Evolutionary conservation across 768 basidiomycete species (phyloP).

Genomic region (Suillus brevipes): DNA sequence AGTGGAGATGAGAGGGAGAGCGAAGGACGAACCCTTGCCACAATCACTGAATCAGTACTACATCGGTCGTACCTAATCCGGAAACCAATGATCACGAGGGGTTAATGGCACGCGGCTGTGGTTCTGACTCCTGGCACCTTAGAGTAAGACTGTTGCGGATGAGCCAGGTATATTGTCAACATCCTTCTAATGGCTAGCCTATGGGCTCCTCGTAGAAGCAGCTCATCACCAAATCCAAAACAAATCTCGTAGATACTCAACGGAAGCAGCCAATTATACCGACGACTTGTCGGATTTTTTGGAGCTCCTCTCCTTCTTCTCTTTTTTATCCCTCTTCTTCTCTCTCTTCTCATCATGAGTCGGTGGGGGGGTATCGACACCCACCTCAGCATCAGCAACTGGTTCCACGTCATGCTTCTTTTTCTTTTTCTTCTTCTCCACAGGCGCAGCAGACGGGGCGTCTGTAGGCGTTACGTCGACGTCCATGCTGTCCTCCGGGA

Average conservation of each 20-base stretch:
- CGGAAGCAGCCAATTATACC: not conserved
- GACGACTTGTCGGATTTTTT: conserved; percentile 18
- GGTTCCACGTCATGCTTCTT: conserved; percentile 12
- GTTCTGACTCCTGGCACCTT: not conserved
- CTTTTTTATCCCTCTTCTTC: conserved; percentile 27
- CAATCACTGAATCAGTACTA: conserved; percentile 22
- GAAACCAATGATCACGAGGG: conserved; percentile 17
- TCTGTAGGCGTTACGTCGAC: conserved; percentile 21
- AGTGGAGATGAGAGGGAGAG: conserved; percentile 20
- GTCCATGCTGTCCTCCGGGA: conserved; percentile 16
- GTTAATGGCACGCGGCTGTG: not conserved
- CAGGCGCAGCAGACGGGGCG: conserved; percentile 10
- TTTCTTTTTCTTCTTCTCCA: conserved; percentile 22
- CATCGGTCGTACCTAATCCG: conserved; percentile 37
- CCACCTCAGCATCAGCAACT: conserved; percentile 17
- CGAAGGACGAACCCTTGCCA: conserved; percentile 20
- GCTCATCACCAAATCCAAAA: not conserved
- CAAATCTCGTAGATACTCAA: conserved; percentile 1
- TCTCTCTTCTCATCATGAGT: conserved; percentile 16
- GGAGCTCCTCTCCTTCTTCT: conserved; percentile 34
- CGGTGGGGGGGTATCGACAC: conserved; percentile 17
- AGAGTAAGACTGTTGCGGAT: not conserved
- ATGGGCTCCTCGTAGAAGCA: not conserved
- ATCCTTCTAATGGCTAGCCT: not conserved
- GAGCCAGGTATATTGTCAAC: conserved; percentile 4